A percentile compares a stretch with the other conserved stretches of the same genome.
These are phyloP conservation scores for Aspergillus sergii DNA, from an alignment of 2,329 filamentous ascomycete species.

Conservation along the genomic window DNA sequence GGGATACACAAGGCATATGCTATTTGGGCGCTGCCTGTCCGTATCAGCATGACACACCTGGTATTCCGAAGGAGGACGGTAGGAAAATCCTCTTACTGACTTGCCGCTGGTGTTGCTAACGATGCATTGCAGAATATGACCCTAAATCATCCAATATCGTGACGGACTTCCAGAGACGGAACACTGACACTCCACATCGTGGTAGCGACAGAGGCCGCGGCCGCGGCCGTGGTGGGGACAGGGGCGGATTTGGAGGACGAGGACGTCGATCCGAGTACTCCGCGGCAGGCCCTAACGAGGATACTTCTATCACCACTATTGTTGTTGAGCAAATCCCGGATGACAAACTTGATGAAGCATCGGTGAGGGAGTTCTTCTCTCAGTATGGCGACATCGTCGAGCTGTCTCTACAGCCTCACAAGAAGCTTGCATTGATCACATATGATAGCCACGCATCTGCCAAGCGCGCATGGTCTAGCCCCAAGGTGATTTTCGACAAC, in stretches of 20 bases:
- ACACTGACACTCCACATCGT: conserved; percentile 24
- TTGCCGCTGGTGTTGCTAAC: background rate
- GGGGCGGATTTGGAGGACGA: conserved; percentile 43
- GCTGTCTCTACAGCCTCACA: conserved; percentile 57
- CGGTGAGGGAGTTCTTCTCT: conserved; percentile 59
- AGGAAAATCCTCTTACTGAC: conserved; percentile 8
- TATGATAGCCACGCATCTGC: conserved; percentile 56
- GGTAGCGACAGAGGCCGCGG: conserved; percentile 39
- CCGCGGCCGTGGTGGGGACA: conserved; percentile 46
- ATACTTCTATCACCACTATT: conserved; percentile 57
- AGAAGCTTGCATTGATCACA: conserved; percentile 58
- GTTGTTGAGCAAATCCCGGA: conserved; percentile 65
- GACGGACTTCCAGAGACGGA: conserved; percentile 32
- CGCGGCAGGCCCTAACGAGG: conserved; percentile 53
- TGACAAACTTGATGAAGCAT: conserved; percentile 56
- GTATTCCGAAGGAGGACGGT: conserved; percentile 44
- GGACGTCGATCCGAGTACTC: conserved; percentile 57
- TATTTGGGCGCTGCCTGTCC: conserved; percentile 59
- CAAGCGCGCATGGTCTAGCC: conserved; percentile 59
- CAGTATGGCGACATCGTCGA: conserved; percentile 60
- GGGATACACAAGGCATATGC: conserved; percentile 62
- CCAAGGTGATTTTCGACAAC: conserved; percentile 66
- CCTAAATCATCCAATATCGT: conserved; percentile 52
- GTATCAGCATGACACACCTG: conserved; percentile 57
- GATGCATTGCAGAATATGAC: conserved; percentile 52